Conservation (phyloP, 139 green algal species). For the Picocystis salinarum region DNA sequence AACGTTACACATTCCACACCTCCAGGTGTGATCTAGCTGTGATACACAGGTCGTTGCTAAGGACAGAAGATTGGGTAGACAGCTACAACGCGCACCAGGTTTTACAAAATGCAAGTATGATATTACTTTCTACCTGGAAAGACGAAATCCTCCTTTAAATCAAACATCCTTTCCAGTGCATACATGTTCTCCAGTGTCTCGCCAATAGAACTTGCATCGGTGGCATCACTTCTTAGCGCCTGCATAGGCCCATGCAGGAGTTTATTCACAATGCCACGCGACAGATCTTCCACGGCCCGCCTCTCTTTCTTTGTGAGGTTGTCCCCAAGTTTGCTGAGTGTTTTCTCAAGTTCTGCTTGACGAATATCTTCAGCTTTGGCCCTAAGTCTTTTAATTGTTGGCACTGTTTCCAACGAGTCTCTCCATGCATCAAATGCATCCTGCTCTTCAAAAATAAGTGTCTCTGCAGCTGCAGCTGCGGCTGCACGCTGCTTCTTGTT, state of each 20-base stretch:
- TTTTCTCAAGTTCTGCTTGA: constrained; percentile 78
- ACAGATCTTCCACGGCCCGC: constrained; percentile 82
- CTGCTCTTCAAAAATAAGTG: constrained; percentile 49
- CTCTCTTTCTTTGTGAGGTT: constrained; percentile 91
- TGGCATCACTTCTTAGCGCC: constrained; percentile 76
- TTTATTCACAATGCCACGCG: constrained; percentile 93
- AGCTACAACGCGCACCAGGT: too few relatives aligned
- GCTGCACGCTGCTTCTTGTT: constrained; percentile 76
- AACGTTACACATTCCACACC: too few relatives aligned
- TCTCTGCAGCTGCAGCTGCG: constrained; percentile 47
- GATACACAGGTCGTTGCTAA: too few relatives aligned
- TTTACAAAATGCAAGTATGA: too few relatives aligned
- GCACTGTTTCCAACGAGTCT: constrained; percentile 92
- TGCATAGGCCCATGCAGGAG: constrained; percentile 97
- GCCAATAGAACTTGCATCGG: constrained; percentile 55
- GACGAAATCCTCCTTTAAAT: constrained; percentile 39
- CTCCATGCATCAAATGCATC: constrained; percentile 87
- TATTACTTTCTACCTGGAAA: too few relatives aligned
- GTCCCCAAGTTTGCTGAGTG: constrained; percentile 64
- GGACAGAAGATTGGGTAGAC: too few relatives aligned
- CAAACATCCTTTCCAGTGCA: constrained; percentile 96
- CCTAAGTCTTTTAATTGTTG: constrained; percentile 92
- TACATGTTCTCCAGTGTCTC: constrained; percentile 96
- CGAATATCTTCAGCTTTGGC: constrained; percentile 82
- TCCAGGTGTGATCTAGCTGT: too few relatives aligned